phyloP scores from a whole-genome alignment of 140 eudicot species.

The Oenanthe javanica region DNA sequence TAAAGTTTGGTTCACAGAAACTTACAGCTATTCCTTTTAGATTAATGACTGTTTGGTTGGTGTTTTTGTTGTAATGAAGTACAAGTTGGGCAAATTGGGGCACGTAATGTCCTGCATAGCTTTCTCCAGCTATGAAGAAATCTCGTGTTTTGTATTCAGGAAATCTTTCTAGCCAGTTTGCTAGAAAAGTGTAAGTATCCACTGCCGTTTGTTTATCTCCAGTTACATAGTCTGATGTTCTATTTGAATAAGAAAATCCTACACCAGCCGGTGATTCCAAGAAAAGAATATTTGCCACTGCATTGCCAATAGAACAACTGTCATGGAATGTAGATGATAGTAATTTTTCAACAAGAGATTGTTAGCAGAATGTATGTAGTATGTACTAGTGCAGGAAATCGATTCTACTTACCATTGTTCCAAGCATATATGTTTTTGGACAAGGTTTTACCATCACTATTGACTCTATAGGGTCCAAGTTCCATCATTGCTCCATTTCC shows the following conservation, averaged over 20 bases:
- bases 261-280: constrained; percentile 83
- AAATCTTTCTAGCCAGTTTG: constrained; percentile 74
- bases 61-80: constrained; percentile 42
- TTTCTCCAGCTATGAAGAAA: constrained; percentile 65
- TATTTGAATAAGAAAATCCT: constrained; percentile 68
- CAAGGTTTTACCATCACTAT: constrained; percentile 37
- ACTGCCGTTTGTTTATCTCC: constrained; percentile 51
- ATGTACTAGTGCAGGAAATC: neutral
- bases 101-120: constrained; percentile 76
- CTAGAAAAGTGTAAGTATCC: constrained; percentile 57
- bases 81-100: constrained; percentile 68
- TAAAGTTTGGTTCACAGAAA: neutral
- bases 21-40: constrained; percentile 76
- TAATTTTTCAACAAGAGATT: neutral
- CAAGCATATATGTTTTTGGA: constrained; percentile 34
- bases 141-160: constrained; percentile 67
- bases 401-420: constrained; percentile 34
- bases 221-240: constrained; percentile 37
- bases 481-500: constrained; percentile 71
- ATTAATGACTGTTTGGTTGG: constrained; percentile 56
- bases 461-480: constrained; percentile 64
- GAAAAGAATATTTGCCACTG: constrained; percentile 64
- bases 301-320: constrained; percentile 12
- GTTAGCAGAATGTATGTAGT: neutral
- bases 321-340: neutral